Evolutionary conservation across 257 asterid genomes (phyloP).

Genomic region (Petrea volubilis): DNA sequence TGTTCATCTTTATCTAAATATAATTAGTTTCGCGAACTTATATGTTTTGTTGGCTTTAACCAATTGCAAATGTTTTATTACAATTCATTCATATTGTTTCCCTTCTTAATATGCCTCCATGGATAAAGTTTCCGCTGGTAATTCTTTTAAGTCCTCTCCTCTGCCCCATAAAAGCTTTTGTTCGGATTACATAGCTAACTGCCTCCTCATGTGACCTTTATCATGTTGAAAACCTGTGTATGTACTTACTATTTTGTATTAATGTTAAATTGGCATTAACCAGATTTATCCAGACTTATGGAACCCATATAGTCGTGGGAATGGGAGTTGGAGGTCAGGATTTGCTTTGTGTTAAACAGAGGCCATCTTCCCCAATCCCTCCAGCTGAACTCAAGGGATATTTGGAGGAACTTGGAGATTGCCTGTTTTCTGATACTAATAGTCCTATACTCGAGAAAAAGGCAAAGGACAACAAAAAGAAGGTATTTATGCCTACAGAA

Average conservation of each 20-base stretch:
- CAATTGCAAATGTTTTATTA: neutral
- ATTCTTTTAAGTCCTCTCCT: too few relatives aligned
- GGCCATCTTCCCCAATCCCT: constrained; percentile 76
- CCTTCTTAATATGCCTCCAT: too few relatives aligned
- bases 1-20: neutral
- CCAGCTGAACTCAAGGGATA: constrained; percentile 90
- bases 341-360: constrained; percentile 90
- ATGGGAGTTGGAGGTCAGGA: constrained; percentile 99
- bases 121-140: too few relatives aligned
- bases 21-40: neutral
- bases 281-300: constrained; percentile 93
- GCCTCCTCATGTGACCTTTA: constrained; percentile 16
- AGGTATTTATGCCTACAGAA: constrained; percentile 39
- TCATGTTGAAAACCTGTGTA: neutral
- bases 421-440: constrained; percentile 78
- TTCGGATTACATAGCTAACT: neutral
- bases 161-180: too few relatives aligned
- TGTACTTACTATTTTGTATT: constrained; percentile 11
- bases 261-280: constrained; percentile 28
- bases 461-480: constrained; percentile 56
- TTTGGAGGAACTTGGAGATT: constrained; percentile 94
- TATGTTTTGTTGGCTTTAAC: neutral
- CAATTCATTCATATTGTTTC: neutral
- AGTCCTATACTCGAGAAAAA: constrained; percentile 76
- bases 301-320: constrained; percentile 94